Evolutionary conservation across 306 rosid species (phyloP).

Genomic region (Acacia melanoxylon): DNA sequence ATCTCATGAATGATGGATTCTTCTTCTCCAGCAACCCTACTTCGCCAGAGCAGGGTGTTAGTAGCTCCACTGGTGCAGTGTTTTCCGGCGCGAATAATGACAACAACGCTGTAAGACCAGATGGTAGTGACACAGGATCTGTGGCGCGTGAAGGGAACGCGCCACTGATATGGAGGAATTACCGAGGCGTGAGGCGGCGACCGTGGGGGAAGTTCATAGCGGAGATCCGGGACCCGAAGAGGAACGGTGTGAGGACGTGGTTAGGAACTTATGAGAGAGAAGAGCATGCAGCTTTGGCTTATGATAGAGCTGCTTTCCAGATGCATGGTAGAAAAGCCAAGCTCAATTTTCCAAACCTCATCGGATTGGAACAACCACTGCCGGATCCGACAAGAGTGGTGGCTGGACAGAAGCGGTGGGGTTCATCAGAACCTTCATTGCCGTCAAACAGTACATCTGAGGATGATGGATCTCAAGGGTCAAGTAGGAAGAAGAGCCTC

Average conservation of each 20-base stretch:
- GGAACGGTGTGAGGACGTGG: conserved; percentile 61
- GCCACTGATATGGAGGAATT: conserved; percentile 21
- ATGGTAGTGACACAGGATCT: neutral
- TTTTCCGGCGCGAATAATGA: neutral
- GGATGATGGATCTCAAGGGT: conserved; percentile 8
- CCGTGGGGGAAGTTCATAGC: conserved; percentile 61
- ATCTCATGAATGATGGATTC: neutral
- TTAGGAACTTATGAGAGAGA: conserved; percentile 61
- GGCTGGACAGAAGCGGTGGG: neutral
- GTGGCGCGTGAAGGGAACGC: neutral
- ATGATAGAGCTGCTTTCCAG: conserved; percentile 56
- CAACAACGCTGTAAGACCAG: too few relatives aligned
- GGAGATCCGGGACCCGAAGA: conserved; percentile 44
- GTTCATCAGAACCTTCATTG: neutral
- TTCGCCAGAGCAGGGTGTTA: neutral
- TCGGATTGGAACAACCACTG: neutral
- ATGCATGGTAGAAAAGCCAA: conserved; percentile 61
- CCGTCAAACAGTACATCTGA: neutral
- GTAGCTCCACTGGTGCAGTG: neutral
- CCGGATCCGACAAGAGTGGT: neutral
- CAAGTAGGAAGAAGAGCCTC: neutral
- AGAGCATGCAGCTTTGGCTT: conserved; percentile 8
- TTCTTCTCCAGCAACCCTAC: neutral
- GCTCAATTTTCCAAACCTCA: neutral
- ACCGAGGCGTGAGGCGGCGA: conserved; percentile 49